A percentile compares a stretch with the other conserved stretches of the same genome.
phyloP scores from a whole-genome alignment of 2,329 filamentous ascomycete genomes.

The Beauveria asiatica region DNA sequence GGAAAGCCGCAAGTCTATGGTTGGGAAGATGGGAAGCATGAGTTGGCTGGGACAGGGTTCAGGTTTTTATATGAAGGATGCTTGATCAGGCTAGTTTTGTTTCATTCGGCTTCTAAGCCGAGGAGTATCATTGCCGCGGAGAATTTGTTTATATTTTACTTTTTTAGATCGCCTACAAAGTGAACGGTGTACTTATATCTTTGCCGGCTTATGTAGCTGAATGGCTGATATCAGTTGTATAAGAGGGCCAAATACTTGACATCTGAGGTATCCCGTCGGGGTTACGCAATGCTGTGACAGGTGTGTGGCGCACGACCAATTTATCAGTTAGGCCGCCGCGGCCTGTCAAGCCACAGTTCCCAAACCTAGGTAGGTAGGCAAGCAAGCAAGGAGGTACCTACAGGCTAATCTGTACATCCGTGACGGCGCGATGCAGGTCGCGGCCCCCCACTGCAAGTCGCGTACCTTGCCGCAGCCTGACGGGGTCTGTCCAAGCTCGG shows the following conservation, averaged over 20 bases:
- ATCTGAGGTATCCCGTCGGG: too few relatives aligned
- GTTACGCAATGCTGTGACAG: neutral
- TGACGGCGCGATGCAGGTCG: neutral
- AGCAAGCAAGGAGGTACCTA: neutral
- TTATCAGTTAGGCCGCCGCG: neutral
- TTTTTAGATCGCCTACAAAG: too few relatives aligned
- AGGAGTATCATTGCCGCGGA: neutral
- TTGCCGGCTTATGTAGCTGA: too few relatives aligned
- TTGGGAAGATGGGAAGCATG: neutral
- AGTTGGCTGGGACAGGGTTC: neutral
- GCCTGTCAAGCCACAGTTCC: neutral
- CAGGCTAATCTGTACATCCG: neutral
- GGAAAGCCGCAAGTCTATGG: neutral
- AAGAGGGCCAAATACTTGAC: too few relatives aligned
- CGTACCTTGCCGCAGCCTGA: conserved; percentile 11
- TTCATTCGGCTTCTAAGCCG: neutral
- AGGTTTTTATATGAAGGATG: neutral
- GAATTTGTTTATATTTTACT: neutral
- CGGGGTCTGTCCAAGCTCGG: neutral
- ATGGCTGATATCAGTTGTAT: too few relatives aligned
- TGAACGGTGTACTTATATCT: too few relatives aligned
- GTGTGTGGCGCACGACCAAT: neutral
- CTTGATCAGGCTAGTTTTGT: neutral
- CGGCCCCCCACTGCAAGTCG: conserved; percentile 8
- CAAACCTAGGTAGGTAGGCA: neutral